Percentiles rank a stretch among this genome's conserved stretches.
Conservation (phyloP, 257 asterid species). For the Penstemon barbatus region DNA sequence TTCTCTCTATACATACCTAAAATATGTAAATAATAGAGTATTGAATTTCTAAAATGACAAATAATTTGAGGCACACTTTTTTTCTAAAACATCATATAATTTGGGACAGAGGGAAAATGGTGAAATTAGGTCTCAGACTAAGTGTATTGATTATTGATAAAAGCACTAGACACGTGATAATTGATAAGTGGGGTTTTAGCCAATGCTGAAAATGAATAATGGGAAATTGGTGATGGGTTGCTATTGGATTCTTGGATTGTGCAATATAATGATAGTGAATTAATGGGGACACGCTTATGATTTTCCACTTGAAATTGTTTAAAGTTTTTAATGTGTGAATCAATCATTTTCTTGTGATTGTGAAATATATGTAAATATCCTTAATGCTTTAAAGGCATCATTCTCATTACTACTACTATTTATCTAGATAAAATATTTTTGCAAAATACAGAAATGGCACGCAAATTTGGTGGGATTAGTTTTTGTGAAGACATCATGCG, state of each 20-base stretch:
- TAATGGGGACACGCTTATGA: slow-evolving; percentile 23
- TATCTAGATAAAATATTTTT: background rate
- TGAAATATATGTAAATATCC: slow-evolving; percentile 31
- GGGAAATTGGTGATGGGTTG: slow-evolving; percentile 31
- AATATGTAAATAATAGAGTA: too few species aligned
- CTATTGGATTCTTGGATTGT: slow-evolving; percentile 32
- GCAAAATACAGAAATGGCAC: slow-evolving; percentile 10
- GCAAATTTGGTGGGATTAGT: slow-evolving; percentile 26
- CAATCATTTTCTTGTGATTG: slow-evolving; percentile 30
- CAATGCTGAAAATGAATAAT: slow-evolving; percentile 33
- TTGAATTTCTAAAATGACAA: too few species aligned
- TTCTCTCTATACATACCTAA: too few species aligned
- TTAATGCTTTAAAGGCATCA: slow-evolving; percentile 2
- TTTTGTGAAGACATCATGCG: slow-evolving; percentile 16
- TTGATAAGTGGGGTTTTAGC: slow-evolving; percentile 23
- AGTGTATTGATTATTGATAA: too few species aligned
- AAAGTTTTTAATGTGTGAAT: slow-evolving; percentile 28
- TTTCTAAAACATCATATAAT: too few species aligned
- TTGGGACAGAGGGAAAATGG: too few species aligned
- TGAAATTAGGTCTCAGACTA: too few species aligned
- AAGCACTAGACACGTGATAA: background rate
- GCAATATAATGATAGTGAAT: slow-evolving; percentile 25
- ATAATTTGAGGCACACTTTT: too few species aligned
- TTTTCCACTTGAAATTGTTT: slow-evolving; percentile 30
- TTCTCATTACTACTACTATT: background rate